Percentiles rank a stretch among this genome's conserved stretches.
phyloP scores from a whole-genome alignment of 257 asterid genomes.

The Thymus quinquecostatus region DNA sequence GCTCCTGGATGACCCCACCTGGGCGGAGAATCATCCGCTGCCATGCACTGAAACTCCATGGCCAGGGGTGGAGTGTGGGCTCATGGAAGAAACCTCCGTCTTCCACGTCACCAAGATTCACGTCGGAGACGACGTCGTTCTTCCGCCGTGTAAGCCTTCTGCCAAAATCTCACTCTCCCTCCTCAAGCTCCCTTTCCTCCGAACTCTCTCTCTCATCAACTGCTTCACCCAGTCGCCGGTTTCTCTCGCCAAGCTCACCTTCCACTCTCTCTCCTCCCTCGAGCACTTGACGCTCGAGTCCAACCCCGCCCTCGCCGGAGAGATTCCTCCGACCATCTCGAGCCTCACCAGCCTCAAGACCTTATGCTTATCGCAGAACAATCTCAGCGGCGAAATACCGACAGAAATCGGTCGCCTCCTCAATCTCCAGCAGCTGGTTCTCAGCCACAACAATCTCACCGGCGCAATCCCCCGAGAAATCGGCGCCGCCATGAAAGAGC shows the following conservation, averaged over 20 bases:
- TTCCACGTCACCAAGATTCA: constrained; percentile 68
- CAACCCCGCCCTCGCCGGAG: constrained; percentile 56
- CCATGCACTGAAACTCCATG: constrained; percentile 74
- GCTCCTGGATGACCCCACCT: constrained; percentile 60
- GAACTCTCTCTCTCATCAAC: constrained; percentile 56
- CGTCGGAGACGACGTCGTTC: constrained; percentile 47
- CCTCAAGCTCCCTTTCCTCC: constrained; percentile 53
- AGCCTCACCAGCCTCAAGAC: constrained; percentile 33
- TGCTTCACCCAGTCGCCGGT: constrained; percentile 49
- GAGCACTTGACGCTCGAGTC: constrained; percentile 52
- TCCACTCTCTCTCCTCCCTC: constrained; percentile 37
- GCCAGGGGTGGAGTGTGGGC: constrained; percentile 76
- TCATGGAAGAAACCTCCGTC: constrained; percentile 45
- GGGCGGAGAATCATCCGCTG: constrained; percentile 57
- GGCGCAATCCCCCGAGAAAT: constrained; percentile 54
- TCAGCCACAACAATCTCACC: constrained; percentile 50
- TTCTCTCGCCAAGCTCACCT: constrained; percentile 30
- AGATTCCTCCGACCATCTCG: constrained; percentile 44
- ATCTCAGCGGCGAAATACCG: constrained; percentile 55
- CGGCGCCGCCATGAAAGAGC: constrained; percentile 34
- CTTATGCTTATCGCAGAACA: constrained; percentile 54
- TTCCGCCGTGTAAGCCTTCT: constrained; percentile 54
- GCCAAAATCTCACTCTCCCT: constrained; percentile 48
- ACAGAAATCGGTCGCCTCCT: constrained; percentile 38
- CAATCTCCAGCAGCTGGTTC: constrained; percentile 53